Base-by-base conservation (phyloP, 768 basidiomycete species). In the Hericium coralloides region DNA sequence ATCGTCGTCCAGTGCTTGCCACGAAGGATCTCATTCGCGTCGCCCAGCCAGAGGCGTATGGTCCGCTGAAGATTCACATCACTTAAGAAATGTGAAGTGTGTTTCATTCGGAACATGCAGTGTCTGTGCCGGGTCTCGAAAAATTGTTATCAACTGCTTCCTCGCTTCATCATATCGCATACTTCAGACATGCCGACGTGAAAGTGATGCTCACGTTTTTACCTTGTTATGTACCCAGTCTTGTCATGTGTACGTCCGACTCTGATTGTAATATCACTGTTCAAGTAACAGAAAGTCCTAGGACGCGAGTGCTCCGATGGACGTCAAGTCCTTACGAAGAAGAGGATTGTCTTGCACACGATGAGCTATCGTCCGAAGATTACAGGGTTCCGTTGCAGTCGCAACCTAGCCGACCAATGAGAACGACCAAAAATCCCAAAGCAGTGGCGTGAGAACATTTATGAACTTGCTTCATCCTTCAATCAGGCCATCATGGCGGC, bases 1-100 rank as follows among this genome's bases (percentile, higher is more conserved):
- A 38, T 36, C 47, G 10, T 18, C 1, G 22, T 49, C 55, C 17
- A 93, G 91, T 89, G 54, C 78, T 93, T 49, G 79, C 81, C 12
- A 92, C 89, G 20, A 93, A 92, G 66, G 75, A 85, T 60, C 74
- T 89, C 15, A 59, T 93, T 52, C 73, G 68, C 18, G 69, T 93
- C 38, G 68, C 78, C 39, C 91, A 93, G 67, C 67, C 67, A 14
- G 75, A 75, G 55, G 66, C 88, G 20, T 89, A 89, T 64, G 83
- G 80, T 26, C 68, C 67, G 12, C 72, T 92, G 56, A 61, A 57
- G 52, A 73, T 82, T 22, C 66, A 63, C 31, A 71, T 78, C 43
- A 45, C 43, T 20, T 45, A 45, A 20, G 26, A 4, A n/a, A 45
- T 45, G 43, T n/a, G n/a, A 45, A 45, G 20, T 45, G 43, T 17